Evolutionary conservation across 495 filamentous ascomycete genomes (phyloP), one percentile per base, ranked within the genome.

Genomic region (Patellaria atrata): DNA sequence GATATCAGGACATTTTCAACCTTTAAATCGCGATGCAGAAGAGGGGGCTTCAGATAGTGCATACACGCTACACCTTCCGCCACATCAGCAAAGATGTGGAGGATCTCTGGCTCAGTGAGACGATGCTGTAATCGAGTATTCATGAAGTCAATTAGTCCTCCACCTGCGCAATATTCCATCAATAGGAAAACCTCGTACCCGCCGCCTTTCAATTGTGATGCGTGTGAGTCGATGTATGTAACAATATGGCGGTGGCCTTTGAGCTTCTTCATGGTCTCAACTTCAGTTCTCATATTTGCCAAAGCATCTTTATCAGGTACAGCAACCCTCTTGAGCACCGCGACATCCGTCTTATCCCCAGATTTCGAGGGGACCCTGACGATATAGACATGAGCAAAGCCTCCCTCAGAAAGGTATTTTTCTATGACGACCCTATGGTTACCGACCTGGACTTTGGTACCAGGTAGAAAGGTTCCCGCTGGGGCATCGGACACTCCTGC

Each of bases 81-180:
- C 20, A 93, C 81, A 54, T 96, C 89, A 11, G 80, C 74, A 59
- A 97, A 94, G 53, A 97, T 97, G 57, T 89, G 81, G 40, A 97
- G 64, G 40, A 97, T 85, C 61, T 97, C 89, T 23, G 91, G 86
- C 63, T 97, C 89, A 27, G 86, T 97, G 54, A 97, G 68, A 26
- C 89, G 82, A 55, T 96, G 82, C 58, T 96, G 89, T 43, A 97
- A 61, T 21, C 89, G 74, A 23, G 89, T 97, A 58, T 97, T 97
- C 89, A 97, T 97, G 59, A 96, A 97, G 61, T 97, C 89, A 54
- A 97, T 97, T 49, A 97, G 59, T 18, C 89, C 91, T 43, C 91
- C 89, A 15, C 78, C 77, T 41, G 59, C 57, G 47, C 70, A 77
- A 58, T 77, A 96, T 56, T 97, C 89, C 89, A 97, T 97, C 37